Evolutionary conservation across 2,329 filamentous ascomycete genomes (phyloP), one percentile per base, ranked within the genome.

Genomic region (Colletotrichum navitas): DNA sequence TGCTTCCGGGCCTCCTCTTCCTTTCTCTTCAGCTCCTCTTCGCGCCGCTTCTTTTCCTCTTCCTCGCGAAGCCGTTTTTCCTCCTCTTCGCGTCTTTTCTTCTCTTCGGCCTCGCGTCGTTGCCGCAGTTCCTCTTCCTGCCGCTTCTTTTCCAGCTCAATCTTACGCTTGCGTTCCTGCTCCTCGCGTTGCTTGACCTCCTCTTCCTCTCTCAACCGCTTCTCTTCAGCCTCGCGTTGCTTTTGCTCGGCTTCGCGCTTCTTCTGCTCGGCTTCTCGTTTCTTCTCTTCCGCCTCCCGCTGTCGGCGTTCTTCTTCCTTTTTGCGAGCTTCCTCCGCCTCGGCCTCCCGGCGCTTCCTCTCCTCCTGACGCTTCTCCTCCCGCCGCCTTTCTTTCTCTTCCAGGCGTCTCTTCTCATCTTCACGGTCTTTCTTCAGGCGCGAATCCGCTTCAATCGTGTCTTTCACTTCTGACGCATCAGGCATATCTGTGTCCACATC

Each of bases 401-500:
- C 74, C 71, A 76, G 72, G 73, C 80, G 75, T 55, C 73, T 80
- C 75, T 78, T 82, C 72, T 77, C 77, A 62, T 79, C 80, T 72
- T 80, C 82, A 68, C 78, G 80, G 59, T 81, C 82, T 68, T 79
- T 83, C 43, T 81, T 77, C 18, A 78, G 47, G 61, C 76, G 80
- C 5, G 75, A 73, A 36, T 79, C 79, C 6, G 74, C 74, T 11
- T 78, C 79, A 24, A 77, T 78, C 3, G 67, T 72, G 24, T 77
- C 76, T 49, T 77, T 78, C 5, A 77, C 75, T 16, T 75, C 76
- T 54, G 80, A 80, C 2, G 82, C 84, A 73, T 90, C 88, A 2
- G 80, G 81, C 88, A 90, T 90, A 26, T 88, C 86, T 11, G 88
- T 77, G 66, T 90, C 88, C 1, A 81, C 77, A 66, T 89, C 87